Evolutionary conservation across 2,329 filamentous ascomycete species (phyloP), one percentile per base, ranked within the genome.

Genomic region (Sporothrix brunneoviolacea): DNA sequence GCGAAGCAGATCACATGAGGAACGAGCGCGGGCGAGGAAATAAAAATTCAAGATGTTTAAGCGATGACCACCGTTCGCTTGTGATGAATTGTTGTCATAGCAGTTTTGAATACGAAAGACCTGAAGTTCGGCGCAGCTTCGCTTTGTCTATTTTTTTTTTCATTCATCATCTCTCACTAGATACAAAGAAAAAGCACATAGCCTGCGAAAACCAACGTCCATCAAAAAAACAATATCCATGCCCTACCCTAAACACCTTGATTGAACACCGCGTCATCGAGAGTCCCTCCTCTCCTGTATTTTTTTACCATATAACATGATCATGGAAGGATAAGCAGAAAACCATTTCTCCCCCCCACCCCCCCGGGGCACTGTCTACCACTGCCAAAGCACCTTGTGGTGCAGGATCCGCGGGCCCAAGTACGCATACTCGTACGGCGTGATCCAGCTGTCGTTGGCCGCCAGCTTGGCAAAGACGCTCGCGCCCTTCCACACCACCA

Each of bases 401-500:
- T 90, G 88, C 64, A 98, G 70, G 53, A 91, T 77, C 62, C 93
- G 79, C 53, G 82, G 78, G 3, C 91, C 91, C 48, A 96, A 65
- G 53, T 88, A 80, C 70, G 96, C 90, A 68, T 91, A 96, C 73
- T 97, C 91, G 60, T 85, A 75, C 41, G 82, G 80, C 13, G 84
- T 86, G 62, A 97, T 88, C 93, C 93, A 98, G 61, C 86, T 93
- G 66, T 98, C 93, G 68, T 97, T 97, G 15, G 89, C 91, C 40
- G 83, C 80, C 59, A 97, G 71, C 70, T 95, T 90, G 3, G 89
- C 91, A 73, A 96, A 98, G 15, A 98, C 91, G 64, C 90, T 95
- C 1, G 88, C 93, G 4, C 93, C 93, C 76, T 98, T 98, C 93
- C 93, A 98, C 8, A 85, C 84, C 48, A 97, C 86, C n/a, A 97